Conservation (phyloP, 345 rosid genomes). For the Acer campestre region DNA sequence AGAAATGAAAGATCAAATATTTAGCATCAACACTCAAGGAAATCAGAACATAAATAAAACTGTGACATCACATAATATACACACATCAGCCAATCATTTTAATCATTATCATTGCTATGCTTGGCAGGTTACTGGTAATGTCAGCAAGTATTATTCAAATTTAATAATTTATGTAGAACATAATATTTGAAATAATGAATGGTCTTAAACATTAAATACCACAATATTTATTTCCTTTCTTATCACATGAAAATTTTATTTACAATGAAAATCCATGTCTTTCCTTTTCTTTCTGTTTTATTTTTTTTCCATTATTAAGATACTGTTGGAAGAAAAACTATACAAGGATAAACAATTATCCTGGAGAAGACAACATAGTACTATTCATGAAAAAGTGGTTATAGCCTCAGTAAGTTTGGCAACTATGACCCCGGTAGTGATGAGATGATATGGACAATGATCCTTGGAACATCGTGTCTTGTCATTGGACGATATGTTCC, state of each 20-base stretch:
- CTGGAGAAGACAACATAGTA: background rate
- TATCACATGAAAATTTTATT: background rate
- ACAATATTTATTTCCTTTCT: background rate
- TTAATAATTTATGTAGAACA: background rate
- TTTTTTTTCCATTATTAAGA: background rate
- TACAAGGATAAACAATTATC: background rate
- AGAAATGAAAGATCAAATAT: conserved; percentile 35
- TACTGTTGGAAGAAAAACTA: background rate
- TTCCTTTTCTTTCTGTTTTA: background rate
- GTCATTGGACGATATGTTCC: background rate
- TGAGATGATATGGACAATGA: background rate
- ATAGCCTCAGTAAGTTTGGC: background rate
- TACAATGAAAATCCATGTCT: background rate
- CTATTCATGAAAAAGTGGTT: background rate
- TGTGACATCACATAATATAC: background rate
- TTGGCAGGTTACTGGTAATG: background rate
- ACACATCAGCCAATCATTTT: background rate
- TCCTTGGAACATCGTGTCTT: background rate
- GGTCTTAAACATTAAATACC: conserved; percentile 5
- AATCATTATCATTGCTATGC: background rate
- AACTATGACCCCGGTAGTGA: background rate
- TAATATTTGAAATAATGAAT: background rate
- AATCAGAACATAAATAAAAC: background rate
- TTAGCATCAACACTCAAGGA: conserved; percentile 24
- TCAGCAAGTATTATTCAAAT: background rate